phyloP scores from a whole-genome alignment of 169 alveolate species.

The Neospora caninum region DNA sequence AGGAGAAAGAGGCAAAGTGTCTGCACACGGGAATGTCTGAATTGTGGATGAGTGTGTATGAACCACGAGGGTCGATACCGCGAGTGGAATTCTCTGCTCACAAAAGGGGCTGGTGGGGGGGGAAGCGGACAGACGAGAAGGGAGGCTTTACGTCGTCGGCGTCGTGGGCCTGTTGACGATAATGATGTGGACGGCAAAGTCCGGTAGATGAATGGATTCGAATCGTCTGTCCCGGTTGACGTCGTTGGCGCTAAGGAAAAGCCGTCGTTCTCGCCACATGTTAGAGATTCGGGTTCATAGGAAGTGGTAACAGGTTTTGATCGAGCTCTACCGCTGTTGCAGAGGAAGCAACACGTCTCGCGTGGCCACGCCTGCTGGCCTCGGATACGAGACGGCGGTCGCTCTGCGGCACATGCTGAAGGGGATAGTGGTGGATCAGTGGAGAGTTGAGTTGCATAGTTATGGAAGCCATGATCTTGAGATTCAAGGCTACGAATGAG shows the following conservation, averaged over 20 bases:
- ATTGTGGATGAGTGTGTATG: conserved; percentile 18
- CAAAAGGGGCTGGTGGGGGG: neutral
- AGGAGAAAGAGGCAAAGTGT: neutral
- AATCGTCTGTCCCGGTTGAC: neutral
- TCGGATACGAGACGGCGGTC: neutral
- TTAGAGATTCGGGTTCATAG: neutral
- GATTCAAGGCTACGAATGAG: neutral
- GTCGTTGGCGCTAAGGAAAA: neutral
- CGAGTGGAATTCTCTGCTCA: neutral
- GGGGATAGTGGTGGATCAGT: neutral
- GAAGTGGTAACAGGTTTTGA: neutral
- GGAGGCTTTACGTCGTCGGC: conserved; percentile 12
- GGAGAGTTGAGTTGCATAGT: neutral
- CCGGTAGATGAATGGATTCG: conserved; percentile 22
- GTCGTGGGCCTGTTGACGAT: neutral
- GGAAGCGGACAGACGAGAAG: conserved; percentile 30
- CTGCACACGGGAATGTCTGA: conserved; percentile 14
- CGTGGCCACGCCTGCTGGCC: neutral
- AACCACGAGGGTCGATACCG: conserved; percentile 28
- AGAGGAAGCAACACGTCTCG: neutral
- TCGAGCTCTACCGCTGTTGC: neutral
- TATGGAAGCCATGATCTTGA: neutral
- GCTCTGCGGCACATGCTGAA: neutral
- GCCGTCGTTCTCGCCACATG: neutral
- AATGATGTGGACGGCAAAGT: neutral